Evolutionary conservation across 352 stramenopile genomes (phyloP).

Genomic region (Globisporangium cylindrosporum): DNA sequence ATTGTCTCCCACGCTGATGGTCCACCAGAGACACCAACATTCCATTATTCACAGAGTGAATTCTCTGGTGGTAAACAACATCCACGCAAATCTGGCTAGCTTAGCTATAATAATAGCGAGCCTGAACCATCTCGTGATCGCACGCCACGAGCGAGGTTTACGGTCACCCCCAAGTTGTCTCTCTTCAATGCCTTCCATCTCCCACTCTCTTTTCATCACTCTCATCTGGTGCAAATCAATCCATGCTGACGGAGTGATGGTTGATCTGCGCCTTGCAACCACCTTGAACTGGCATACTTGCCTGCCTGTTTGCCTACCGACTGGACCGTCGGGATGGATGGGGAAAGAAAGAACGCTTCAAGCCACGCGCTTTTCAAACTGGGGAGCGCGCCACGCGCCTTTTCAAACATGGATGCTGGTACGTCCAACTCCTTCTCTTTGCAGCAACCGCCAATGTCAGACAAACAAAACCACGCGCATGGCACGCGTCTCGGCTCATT

Average conservation of each 20-base stretch:
- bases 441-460: not conserved
- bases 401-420: not conserved
- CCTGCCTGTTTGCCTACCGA: not conserved
- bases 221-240: not conserved
- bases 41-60: not conserved
- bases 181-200: not conserved
- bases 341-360: not conserved
- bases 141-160: not conserved
- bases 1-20: not conserved
- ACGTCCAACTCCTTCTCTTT: not conserved
- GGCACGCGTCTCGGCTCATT: not conserved
- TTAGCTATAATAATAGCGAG: not conserved
- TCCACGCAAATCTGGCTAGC: not conserved
- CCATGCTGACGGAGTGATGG: not conserved
- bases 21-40: not conserved
- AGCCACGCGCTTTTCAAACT: slow-evolving; percentile 1
- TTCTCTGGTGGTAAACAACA: not conserved
- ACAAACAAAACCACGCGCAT: not conserved
- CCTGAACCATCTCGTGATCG: not conserved
- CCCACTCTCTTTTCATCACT: not conserved
- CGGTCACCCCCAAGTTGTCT: not conserved
- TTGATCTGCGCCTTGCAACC: not conserved
- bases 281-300: not conserved
- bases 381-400: not conserved
- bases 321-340: slow-evolving; percentile 3